A percentile compares a stretch with the other conserved stretches of the same genome.
Conservation (phyloP, 192 early-diverging fungal species). For the Coemansia sp. region DNA sequence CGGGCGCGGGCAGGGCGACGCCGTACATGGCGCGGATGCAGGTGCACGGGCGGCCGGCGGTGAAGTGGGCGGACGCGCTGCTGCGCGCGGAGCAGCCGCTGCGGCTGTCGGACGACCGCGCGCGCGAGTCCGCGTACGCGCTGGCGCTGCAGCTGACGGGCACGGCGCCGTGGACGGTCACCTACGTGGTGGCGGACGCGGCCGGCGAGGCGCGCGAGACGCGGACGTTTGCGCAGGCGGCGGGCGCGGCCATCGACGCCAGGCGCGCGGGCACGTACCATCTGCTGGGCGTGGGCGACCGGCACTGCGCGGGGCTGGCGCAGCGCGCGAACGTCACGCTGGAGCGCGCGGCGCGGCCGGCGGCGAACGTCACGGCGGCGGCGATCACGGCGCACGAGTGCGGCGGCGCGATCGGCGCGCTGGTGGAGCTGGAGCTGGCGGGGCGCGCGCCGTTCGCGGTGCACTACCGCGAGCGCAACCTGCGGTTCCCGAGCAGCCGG, state of each 20-base stretch:
- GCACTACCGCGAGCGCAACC: constrained; percentile 44
- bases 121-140: constrained; percentile 30
- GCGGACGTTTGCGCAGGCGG: constrained; percentile 3
- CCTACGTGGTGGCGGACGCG: constrained; percentile 23
- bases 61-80: constrained; percentile 15
- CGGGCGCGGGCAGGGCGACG: constrained; percentile 13
- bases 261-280: constrained; percentile 25
- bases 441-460: constrained; percentile 47
- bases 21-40: constrained; percentile 39
- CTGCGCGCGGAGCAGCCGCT: constrained; percentile 18
- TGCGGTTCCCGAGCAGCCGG: constrained; percentile 23
- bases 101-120: constrained; percentile 36
- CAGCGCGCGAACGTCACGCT: constrained; percentile 21
- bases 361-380: constrained; percentile 23
- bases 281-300: constrained; percentile 26
- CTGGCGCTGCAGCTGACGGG: constrained; percentile 29
- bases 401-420: constrained; percentile 46
- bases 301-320: constrained; percentile 23
- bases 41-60: constrained; percentile 33
- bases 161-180: constrained; percentile 38
- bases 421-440: constrained; percentile 36
- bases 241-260: constrained; percentile 22
- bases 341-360: constrained; percentile 20
- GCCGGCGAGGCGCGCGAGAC: constrained; percentile 9
- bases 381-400: constrained; percentile 49